Evolutionary conservation across 495 filamentous ascomycete species (phyloP).

Genomic region (Xylaria sp.): DNA sequence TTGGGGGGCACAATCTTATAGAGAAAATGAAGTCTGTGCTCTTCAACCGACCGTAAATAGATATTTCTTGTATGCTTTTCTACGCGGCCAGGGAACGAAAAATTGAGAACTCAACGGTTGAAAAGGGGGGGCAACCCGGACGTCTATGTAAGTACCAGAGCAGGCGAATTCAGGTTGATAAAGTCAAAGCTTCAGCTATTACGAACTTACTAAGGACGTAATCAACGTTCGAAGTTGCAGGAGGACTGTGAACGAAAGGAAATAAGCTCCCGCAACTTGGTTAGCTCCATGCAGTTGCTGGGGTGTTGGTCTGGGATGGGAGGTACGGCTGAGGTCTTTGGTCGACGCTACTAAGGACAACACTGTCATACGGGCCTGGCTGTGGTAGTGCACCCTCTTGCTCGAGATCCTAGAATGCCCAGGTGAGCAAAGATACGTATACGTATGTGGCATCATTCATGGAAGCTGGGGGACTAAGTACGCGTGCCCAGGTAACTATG

Average conservation of each 20-base stretch:
- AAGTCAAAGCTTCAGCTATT: not conserved
- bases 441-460: conserved; percentile 15
- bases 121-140: not conserved
- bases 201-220: not conserved
- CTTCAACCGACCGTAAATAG: not conserved
- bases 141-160: not conserved
- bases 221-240: not conserved
- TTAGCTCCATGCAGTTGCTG: conserved; percentile 15
- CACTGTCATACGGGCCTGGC: conserved; percentile 17
- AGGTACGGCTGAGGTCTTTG: conserved; percentile 22
- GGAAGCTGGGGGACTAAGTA: not conserved
- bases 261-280: conserved; percentile 1
- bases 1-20: not conserved
- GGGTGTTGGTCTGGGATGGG: conserved; percentile 3
- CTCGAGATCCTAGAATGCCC: conserved; percentile 3
- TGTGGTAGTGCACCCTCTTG: not conserved
- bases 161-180: not conserved
- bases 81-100: not conserved
- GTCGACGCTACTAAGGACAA: not conserved
- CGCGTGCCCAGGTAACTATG: conserved; percentile 8
- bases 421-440: conserved; percentile 14
- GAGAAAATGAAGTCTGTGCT: not conserved
- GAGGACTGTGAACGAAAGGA: not conserved
- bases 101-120: not conserved
- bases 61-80: not conserved